These are phyloP conservation scores for Coniophora puteana DNA, from an alignment of 1,284 basidiomycete species.

Conservation along the genomic window DNA sequence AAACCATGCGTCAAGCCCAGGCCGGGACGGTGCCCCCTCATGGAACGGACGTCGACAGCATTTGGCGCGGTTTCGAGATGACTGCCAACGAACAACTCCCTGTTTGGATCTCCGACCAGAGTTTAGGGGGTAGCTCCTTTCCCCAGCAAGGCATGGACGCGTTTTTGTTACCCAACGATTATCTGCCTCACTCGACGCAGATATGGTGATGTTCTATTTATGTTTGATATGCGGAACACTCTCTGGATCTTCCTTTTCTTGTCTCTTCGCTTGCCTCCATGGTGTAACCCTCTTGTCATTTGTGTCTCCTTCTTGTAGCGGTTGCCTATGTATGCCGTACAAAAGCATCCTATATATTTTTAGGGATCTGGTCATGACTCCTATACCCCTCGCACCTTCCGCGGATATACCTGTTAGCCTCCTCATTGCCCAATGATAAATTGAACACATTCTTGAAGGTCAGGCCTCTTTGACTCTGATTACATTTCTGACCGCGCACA, in stretches of 20 bases:
- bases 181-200: slow-evolving; percentile 62
- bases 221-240: slow-evolving; percentile 10
- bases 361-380: too few relatives aligned
- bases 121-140: slow-evolving; percentile 68
- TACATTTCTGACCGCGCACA: too few relatives aligned
- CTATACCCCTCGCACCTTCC: too few relatives aligned
- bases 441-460: too few relatives aligned
- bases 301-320: slow-evolving; percentile 16
- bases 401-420: too few relatives aligned
- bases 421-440: too few relatives aligned
- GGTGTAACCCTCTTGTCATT: slow-evolving; percentile 22
- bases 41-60: slow-evolving; percentile 59
- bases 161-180: slow-evolving; percentile 72
- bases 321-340: too few relatives aligned
- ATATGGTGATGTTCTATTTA: slow-evolving; percentile 51
- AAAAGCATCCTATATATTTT: too few relatives aligned
- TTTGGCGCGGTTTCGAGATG: slow-evolving; percentile 70
- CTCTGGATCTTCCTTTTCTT: slow-evolving; percentile 8
- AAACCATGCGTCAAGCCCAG: slow-evolving; percentile 34
- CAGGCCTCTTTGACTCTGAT: too few relatives aligned
- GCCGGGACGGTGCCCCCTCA: slow-evolving; percentile 31
- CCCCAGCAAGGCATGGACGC: slow-evolving; percentile 80
- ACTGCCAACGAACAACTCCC: slow-evolving; percentile 71
- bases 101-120: slow-evolving; percentile 80
- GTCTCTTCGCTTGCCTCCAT: slow-evolving; percentile 13